phyloP scores from a whole-genome alignment of 257 asterid species.

The Solanum acaule region DNA sequence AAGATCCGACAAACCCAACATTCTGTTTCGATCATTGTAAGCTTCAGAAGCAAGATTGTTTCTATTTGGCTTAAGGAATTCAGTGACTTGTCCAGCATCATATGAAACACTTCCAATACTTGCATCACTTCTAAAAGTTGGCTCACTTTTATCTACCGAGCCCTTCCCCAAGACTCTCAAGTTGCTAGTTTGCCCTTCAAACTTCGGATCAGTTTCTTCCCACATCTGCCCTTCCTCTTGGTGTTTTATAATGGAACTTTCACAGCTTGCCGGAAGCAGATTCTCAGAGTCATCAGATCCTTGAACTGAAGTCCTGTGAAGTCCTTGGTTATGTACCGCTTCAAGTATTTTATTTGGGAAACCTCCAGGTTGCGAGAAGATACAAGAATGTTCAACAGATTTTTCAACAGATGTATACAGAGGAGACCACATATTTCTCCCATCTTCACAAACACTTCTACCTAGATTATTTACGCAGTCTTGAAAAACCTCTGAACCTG shows the following conservation, averaged over 20 bases:
- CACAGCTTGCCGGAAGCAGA: constrained; percentile 30
- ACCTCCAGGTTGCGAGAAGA: constrained; percentile 17
- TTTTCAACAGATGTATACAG: constrained; percentile 26
- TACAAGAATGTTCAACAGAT: constrained; percentile 15
- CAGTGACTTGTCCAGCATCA: constrained; percentile 19
- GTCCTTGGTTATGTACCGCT: constrained; percentile 26
- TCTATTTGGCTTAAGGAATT: constrained; percentile 16
- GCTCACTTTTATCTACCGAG: constrained; percentile 9
- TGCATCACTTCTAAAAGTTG: constrained; percentile 12
- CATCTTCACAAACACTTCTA: constrained; percentile 24
- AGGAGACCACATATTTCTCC: constrained; percentile 33
- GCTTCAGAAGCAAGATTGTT: constrained; percentile 23
- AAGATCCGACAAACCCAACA: constrained; percentile 13
- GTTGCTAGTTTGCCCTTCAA: constrained; percentile 22
- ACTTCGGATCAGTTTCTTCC: constrained; percentile 15
- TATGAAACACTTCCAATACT: constrained; percentile 11
- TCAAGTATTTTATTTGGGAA: constrained; percentile 29
- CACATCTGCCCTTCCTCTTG: constrained; percentile 25
- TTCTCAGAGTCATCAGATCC: constrained; percentile 18
- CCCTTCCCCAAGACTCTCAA: constrained; percentile 14
- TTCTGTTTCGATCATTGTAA: constrained; percentile 14
- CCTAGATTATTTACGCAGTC: constrained; percentile 22
- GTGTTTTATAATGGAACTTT: constrained; percentile 16
- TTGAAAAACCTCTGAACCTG: constrained; percentile 34
- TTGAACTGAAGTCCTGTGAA: constrained; percentile 22